Conservation (phyloP, 352 stramenopile species). For the Elongisporangium anandrum region DNA sequence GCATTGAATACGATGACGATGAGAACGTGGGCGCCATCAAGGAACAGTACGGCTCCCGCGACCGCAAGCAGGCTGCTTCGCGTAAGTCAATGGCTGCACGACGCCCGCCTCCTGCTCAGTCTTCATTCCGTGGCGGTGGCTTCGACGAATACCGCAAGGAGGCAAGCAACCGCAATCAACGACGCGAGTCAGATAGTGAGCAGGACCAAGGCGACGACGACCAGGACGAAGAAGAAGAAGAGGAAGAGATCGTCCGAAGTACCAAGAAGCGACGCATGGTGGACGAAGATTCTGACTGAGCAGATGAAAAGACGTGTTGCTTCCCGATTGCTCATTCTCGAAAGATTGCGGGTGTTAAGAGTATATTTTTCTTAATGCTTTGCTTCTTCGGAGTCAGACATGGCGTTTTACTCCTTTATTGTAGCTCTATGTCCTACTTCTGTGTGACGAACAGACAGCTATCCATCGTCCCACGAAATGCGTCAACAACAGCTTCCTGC, state of each 20-base stretch:
- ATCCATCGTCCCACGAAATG: constrained; percentile 64
- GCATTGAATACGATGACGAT: constrained; percentile 77
- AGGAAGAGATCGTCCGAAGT: constrained; percentile 65
- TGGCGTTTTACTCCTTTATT: background rate
- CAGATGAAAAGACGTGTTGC: background rate
- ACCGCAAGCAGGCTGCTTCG: constrained; percentile 24
- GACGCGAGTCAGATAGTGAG: constrained; percentile 61
- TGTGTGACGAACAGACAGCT: constrained; percentile 74
- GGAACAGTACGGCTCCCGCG: constrained; percentile 66
- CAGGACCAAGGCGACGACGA: constrained; percentile 39
- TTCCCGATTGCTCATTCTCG: background rate
- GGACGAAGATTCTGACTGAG: constrained; percentile 80
- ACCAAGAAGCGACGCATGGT: constrained; percentile 81
- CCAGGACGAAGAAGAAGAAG: constrained; percentile 71
- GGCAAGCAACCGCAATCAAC: constrained; percentile 31
- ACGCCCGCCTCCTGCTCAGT: constrained; percentile 19
- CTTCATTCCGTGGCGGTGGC: constrained; percentile 51
- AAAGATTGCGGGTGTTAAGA: background rate
- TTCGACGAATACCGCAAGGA: constrained; percentile 74
- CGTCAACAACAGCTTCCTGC: constrained; percentile 61
- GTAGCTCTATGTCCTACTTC: constrained; percentile 19
- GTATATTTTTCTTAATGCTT: background rate
- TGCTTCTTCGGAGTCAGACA: background rate
- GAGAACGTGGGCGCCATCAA: constrained; percentile 84
- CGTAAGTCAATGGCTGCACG: constrained; percentile 25